A percentile compares a stretch with the other conserved stretches of the same genome.
phyloP scores from a whole-genome alignment of 1,284 basidiomycete genomes.

The Bondarzewia mesenterica region DNA sequence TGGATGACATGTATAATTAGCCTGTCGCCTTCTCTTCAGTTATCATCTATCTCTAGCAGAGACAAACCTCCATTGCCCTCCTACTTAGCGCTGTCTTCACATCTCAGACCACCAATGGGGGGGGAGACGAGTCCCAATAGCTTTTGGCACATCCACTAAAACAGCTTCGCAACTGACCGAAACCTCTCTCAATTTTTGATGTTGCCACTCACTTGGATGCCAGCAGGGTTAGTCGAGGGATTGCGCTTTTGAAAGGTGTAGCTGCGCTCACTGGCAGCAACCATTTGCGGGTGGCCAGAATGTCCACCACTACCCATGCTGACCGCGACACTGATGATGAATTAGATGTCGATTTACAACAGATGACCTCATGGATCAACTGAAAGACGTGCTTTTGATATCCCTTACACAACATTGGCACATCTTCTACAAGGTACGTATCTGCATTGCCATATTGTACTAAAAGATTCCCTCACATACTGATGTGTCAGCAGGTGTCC shows the following conservation, averaged over 20 bases:
- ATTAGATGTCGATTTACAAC: slow-evolving; percentile 44
- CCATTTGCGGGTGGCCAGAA: neutral
- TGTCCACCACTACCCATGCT: slow-evolving; percentile 11
- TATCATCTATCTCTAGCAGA: slow-evolving; percentile 23
- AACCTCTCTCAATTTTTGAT: slow-evolving; percentile 32
- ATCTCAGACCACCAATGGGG: slow-evolving; percentile 26
- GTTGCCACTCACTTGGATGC: slow-evolving; percentile 32
- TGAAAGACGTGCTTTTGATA: slow-evolving; percentile 52
- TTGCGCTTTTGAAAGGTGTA: slow-evolving; percentile 34
- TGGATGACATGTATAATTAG: too few relatives aligned
- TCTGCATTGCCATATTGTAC: neutral
- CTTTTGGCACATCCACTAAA: slow-evolving; percentile 48
- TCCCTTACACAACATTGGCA: slow-evolving; percentile 50
- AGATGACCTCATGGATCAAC: slow-evolving; percentile 50
- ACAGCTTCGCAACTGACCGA: slow-evolving; percentile 44
- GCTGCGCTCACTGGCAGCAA: slow-evolving; percentile 28
- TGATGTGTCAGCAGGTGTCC: slow-evolving; percentile 32
- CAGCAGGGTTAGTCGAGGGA: slow-evolving; percentile 18
- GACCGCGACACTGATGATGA: slow-evolving; percentile 42
- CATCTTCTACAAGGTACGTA: slow-evolving; percentile 41
- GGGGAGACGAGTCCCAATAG: slow-evolving; percentile 49
- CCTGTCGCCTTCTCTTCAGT: slow-evolving; percentile 24
- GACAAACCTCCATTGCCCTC: slow-evolving; percentile 16
- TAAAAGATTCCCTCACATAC: neutral
- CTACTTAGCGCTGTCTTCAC: slow-evolving; percentile 4